phyloP scores from a whole-genome alignment of 768 basidiomycete genomes.

The Mycena belliarum region DNA sequence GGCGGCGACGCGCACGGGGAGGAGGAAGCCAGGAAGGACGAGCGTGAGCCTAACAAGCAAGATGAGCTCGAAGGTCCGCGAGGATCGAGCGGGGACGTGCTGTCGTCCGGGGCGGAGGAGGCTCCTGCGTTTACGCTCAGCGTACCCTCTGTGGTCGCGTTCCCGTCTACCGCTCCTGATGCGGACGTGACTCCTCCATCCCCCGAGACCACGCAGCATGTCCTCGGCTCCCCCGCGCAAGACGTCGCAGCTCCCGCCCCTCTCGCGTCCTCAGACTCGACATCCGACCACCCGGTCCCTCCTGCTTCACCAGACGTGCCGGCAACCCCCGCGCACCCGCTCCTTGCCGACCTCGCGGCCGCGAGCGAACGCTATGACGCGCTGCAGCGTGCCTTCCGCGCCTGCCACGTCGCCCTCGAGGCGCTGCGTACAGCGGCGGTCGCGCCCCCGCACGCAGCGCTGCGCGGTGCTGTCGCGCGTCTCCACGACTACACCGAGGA shows the following conservation, averaged over 20 bases:
- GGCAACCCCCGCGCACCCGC: slow-evolving; percentile 26
- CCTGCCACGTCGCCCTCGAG: slow-evolving; percentile 69
- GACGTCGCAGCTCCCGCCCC: too few species aligned
- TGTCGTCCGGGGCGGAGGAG: too few species aligned
- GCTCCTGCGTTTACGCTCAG: too few species aligned
- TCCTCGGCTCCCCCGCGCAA: too few species aligned
- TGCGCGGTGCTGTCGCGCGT: slow-evolving; percentile 57
- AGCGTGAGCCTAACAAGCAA: slow-evolving; percentile 1
- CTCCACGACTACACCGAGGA: slow-evolving; percentile 79
- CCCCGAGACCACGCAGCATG: too few species aligned
- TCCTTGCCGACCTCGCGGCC: slow-evolving; percentile 47
- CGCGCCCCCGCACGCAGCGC: slow-evolving; percentile 7
- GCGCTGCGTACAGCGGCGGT: slow-evolving; percentile 39
- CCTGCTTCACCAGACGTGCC: neutral
- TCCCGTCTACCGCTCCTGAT: too few species aligned
- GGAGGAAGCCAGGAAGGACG: neutral
- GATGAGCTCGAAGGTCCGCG: neutral
- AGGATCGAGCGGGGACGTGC: too few species aligned
- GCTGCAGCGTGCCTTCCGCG: slow-evolving; percentile 63
- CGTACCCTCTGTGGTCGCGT: too few species aligned
- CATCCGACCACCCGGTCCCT: too few species aligned
- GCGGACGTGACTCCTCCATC: too few species aligned
- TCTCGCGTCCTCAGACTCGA: too few species aligned
- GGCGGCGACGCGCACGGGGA: neutral
- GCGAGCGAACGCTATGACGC: slow-evolving; percentile 58